Conservation (phyloP, 371 early-diverging fungal species). For the Nematocida major region DNA sequence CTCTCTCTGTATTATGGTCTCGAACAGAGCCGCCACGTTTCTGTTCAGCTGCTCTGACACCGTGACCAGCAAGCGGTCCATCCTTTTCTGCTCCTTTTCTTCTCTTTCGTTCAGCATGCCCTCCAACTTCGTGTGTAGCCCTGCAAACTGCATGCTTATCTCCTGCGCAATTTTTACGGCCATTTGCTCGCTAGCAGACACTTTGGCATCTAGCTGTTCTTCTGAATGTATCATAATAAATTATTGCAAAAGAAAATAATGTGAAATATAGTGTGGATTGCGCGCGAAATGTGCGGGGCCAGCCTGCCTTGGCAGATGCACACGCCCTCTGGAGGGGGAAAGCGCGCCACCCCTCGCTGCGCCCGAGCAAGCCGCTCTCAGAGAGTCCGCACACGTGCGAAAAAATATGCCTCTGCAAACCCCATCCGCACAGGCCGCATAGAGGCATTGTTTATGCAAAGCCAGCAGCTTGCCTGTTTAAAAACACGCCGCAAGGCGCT, state of each 20-base stretch:
- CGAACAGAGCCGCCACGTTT: conserved; percentile 28
- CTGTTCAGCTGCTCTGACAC: conserved; percentile 48
- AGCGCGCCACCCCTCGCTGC: no score
- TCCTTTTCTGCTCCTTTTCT: conserved; percentile 34
- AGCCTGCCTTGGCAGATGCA: no score
- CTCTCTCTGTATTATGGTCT: conserved; percentile 45
- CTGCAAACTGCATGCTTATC: not conserved
- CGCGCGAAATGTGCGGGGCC: no score
- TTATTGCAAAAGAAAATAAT: conserved; percentile 27
- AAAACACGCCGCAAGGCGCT: no score
- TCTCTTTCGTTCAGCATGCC: conserved; percentile 50
- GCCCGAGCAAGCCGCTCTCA: no score
- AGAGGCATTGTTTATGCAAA: no score
- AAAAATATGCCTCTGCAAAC: no score
- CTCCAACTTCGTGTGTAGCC: conserved; percentile 22
- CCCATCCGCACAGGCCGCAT: no score
- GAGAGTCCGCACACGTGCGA: no score
- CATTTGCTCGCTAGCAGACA: not conserved
- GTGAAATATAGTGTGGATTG: no score
- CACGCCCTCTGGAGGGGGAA: no score
- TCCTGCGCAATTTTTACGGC: not conserved
- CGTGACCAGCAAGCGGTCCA: conserved; percentile 26
- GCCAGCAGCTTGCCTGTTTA: no score
- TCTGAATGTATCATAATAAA: conserved; percentile 9
- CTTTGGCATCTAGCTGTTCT: not conserved